These are phyloP conservation scores for Sporobolomyces phaffii DNA, from an alignment of 768 basidiomycete genomes.

Conservation along the genomic window DNA sequence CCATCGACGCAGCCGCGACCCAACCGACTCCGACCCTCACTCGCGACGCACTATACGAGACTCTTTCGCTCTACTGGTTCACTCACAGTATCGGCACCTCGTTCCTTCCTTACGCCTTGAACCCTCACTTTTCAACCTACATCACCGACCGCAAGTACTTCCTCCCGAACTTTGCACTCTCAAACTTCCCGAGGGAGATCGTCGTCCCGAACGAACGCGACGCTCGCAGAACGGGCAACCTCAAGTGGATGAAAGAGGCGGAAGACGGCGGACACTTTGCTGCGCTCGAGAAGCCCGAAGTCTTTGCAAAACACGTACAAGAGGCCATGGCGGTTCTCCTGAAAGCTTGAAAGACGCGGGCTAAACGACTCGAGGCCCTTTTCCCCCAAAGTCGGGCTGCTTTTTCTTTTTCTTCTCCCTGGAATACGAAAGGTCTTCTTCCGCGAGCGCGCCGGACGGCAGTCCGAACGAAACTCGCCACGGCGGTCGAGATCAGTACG, in stretches of 20 bases:
- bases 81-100: conserved; percentile 24
- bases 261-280: conserved; percentile 34
- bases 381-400: no score
- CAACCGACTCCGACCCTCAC: conserved; percentile 15
- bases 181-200: conserved; percentile 19
- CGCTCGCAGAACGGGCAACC: background rate
- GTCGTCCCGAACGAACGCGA: background rate
- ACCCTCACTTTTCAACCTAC: conserved; percentile 26
- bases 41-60: conserved; percentile 1
- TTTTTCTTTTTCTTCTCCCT: no score
- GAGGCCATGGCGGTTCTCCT: conserved; percentile 13
- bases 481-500: no score
- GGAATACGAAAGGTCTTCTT: no score
- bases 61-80: conserved; percentile 28
- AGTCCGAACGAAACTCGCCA: no score
- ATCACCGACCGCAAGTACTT: conserved; percentile 6
- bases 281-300: conserved; percentile 21
- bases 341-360: background rate
- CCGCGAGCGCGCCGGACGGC: no score
- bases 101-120: conserved; percentile 32
- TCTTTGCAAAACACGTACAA: conserved; percentile 17
- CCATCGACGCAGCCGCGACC: background rate
- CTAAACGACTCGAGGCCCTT: no score
- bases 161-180: conserved; percentile 21
- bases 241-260: conserved; percentile 21